Base-by-base conservation (phyloP, 1,284 basidiomycete species). In the Schizopora paradoxa region DNA sequence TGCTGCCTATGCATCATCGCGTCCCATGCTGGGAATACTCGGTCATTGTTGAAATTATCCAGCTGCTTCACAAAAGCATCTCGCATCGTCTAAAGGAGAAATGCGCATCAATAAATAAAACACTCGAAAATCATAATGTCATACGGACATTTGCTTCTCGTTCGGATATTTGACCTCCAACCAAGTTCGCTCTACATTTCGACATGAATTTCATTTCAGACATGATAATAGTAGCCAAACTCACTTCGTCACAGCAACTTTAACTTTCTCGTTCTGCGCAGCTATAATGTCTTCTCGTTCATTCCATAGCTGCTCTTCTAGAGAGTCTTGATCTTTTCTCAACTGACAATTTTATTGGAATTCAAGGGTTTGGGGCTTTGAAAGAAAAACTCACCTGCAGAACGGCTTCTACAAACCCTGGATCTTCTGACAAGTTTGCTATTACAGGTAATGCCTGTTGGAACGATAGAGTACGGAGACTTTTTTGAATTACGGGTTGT, bases 21-120 rank as follows among this genome's bases (percentile, higher is more conserved):
- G 56, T 85, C 86, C 85, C 86, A 89, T 7, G 83, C 82, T 6
- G 76, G 67, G 5, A 87, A 59, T 7, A 71, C 79, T 34, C 80
- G 72, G 45, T 85, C 77, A 11, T 56, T 55, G 56, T 89, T 84
- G 56, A 88, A 88, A 52, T 69, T 74, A 25, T 61, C 62, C 32
- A 88, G 58, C 51, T 87, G 84, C 54, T 69, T 74, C 44, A 72
- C 74, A 61, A 79, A 77, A n/a, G 70, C 70, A 39, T 74, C 71
- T 41, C 72, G 71, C 56, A 86, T 66, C 70, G 72, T 77, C 81
- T 86, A 60, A 38, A 45, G 33, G 47, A 34, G 52, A 42, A 7
- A 21, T 16, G 10, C 40, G 19, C 19, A 33, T 16, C 23, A 49
- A 26, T 14, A 29, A 42, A 45, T 25, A 19, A n/a, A 37, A 31